Percentiles rank a stretch among this genome's conserved stretches.
These are phyloP conservation scores for Entomortierella parvispora DNA, from an alignment of 192 early-diverging fungal genomes.

Conservation along the genomic window DNA sequence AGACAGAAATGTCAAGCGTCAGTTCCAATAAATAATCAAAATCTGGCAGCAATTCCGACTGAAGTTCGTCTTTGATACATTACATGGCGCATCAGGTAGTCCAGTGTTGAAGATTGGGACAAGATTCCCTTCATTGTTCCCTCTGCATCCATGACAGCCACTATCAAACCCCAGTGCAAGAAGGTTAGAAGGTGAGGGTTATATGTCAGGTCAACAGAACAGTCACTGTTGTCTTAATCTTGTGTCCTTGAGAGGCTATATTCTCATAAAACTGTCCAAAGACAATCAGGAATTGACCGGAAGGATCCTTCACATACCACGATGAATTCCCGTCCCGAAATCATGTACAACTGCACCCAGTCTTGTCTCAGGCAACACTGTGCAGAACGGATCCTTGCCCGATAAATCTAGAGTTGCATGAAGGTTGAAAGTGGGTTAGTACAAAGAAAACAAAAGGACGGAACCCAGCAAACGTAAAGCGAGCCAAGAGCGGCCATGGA, in stretches of 20 bases:
- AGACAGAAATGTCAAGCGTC: background rate
- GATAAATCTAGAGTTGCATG: slow-evolving; percentile 69
- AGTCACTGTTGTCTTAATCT: too few relatives aligned
- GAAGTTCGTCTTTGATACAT: background rate
- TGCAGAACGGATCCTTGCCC: slow-evolving; percentile 85
- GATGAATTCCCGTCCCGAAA: slow-evolving; percentile 81
- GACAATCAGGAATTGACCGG: too few relatives aligned
- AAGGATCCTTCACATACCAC: slow-evolving; percentile 53
- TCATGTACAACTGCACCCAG: slow-evolving; percentile 75
- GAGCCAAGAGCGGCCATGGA: too few relatives aligned
- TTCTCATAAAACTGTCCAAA: too few relatives aligned
- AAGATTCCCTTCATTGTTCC: slow-evolving; percentile 72
- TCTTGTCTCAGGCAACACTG: slow-evolving; percentile 79
- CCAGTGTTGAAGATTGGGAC: slow-evolving; percentile 77
- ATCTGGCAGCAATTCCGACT: background rate
- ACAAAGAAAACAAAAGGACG: too few relatives aligned
- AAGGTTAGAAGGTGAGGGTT: too few relatives aligned
- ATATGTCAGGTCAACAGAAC: too few relatives aligned
- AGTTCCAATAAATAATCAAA: background rate
- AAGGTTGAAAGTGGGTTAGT: too few relatives aligned
- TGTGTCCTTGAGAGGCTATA: too few relatives aligned
- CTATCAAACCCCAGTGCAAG: too few relatives aligned
- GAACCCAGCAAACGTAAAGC: too few relatives aligned
- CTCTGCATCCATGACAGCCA: slow-evolving; percentile 74
- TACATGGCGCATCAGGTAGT: slow-evolving; percentile 74